These are phyloP conservation scores for Suhomyces faveliae DNA, from an alignment of 805 yeast genomes.

Conservation along the genomic window DNA sequence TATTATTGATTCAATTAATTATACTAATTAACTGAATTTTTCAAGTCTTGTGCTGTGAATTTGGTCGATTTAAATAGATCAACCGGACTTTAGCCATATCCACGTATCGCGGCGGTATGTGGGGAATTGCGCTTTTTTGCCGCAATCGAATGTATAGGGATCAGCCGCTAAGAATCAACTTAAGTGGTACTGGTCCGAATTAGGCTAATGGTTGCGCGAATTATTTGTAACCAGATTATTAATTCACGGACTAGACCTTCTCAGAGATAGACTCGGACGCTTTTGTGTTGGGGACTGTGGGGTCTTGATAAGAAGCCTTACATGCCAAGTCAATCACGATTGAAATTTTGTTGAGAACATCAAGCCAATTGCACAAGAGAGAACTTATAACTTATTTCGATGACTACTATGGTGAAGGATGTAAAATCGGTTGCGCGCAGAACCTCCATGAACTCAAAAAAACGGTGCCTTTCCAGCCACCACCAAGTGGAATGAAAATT, in stretches of 20 bases:
- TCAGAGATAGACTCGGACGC: background rate
- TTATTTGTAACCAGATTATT: too few relatives aligned
- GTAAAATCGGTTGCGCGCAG: background rate
- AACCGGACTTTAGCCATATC: too few relatives aligned
- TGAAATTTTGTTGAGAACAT: too few relatives aligned
- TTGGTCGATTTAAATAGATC: background rate
- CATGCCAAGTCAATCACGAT: too few relatives aligned
- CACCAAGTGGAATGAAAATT: background rate
- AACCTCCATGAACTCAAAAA: background rate
- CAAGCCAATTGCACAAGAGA: too few relatives aligned
- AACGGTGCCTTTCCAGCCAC: background rate
- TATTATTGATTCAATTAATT: conserved; percentile 7
- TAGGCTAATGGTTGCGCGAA: background rate
- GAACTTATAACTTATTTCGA: too few relatives aligned
- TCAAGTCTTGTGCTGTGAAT: too few relatives aligned
- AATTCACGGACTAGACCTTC: background rate
- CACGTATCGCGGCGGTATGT: background rate
- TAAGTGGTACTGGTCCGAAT: background rate
- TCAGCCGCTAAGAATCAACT: too few relatives aligned
- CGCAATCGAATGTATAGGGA: background rate
- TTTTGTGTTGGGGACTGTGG: background rate
- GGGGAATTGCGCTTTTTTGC: background rate
- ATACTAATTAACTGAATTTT: too few relatives aligned
- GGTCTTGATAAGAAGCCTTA: too few relatives aligned
- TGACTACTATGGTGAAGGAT: too few relatives aligned